A percentile compares a stretch with the other conserved stretches of the same genome.
phyloP scores from a whole-genome alignment of 176 grass and related monocot genomes.

The Zoysia japonica region DNA sequence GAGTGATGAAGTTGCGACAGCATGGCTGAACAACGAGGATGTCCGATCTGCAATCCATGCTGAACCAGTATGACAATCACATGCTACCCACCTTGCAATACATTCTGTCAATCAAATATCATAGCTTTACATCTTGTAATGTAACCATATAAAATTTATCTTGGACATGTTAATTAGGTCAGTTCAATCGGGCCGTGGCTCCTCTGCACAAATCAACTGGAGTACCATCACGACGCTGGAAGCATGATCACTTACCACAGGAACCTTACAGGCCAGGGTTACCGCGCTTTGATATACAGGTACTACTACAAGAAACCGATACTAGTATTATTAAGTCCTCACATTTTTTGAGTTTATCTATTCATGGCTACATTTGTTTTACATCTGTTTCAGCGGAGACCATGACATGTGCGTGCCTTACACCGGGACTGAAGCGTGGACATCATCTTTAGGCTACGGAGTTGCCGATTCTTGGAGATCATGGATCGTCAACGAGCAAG shows the following conservation, averaged over 20 bases:
- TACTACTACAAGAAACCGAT: slow-evolving; percentile 19
- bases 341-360: neutral
- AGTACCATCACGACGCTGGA: slow-evolving; percentile 69
- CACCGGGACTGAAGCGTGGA: slow-evolving; percentile 87
- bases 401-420: slow-evolving; percentile 96
- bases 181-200: slow-evolving; percentile 63
- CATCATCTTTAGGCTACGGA: slow-evolving; percentile 65
- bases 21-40: slow-evolving; percentile 70
- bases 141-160: slow-evolving; percentile 2
- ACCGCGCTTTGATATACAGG: slow-evolving; percentile 89
- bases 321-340: neutral
- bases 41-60: slow-evolving; percentile 95
- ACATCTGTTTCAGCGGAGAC: slow-evolving; percentile 66
- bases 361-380: slow-evolving; percentile 2
- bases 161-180: slow-evolving; percentile 53
- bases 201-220: slow-evolving; percentile 52
- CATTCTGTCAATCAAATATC: slow-evolving; percentile 14
- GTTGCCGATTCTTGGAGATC: slow-evolving; percentile 76
- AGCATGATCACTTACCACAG: slow-evolving; percentile 94
- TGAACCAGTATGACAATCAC: slow-evolving; percentile 57
- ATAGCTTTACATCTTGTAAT: neutral
- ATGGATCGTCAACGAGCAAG: slow-evolving; percentile 67
- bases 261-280: slow-evolving; percentile 75
- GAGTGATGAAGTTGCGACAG: slow-evolving; percentile 84
- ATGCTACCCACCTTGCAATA: neutral